Evolutionary conservation across 805 yeast genomes (phyloP).

Genomic region (Yarrowia sp.): DNA sequence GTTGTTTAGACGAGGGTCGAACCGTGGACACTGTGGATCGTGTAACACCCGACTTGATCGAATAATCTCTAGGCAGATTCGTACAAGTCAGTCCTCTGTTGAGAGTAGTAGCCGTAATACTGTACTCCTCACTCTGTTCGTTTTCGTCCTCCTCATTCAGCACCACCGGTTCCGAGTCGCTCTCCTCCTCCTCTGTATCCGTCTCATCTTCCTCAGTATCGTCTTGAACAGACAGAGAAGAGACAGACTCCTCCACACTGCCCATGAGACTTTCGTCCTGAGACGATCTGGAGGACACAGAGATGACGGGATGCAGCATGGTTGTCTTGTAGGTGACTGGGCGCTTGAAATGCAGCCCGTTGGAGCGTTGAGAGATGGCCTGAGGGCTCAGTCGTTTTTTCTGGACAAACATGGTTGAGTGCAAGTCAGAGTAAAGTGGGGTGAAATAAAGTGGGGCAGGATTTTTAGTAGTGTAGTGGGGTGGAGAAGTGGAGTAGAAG

Average conservation of each 20-base stretch:
- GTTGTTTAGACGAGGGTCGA: neutral
- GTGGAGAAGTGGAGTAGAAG: neutral
- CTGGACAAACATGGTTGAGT: neutral
- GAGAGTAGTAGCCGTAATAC: neutral
- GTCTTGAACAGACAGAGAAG: neutral
- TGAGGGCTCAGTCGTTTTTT: constrained; percentile 10
- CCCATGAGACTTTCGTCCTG: constrained; percentile 14
- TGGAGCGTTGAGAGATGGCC: constrained; percentile 27
- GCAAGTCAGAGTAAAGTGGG: neutral
- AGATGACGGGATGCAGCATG: constrained; percentile 4
- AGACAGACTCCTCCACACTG: neutral
- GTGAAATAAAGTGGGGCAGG: neutral
- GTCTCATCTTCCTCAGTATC: neutral
- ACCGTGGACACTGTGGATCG: constrained; percentile 1
- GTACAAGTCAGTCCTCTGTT: constrained; percentile 1
- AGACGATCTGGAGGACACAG: constrained; percentile 6
- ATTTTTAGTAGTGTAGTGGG: neutral
- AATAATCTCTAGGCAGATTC: neutral
- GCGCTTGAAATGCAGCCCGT: constrained; percentile 27
- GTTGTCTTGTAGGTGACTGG: constrained; percentile 8
- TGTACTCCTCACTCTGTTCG: neutral
- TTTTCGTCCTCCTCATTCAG: neutral
- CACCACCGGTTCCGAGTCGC: neutral
- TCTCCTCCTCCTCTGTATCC: neutral
- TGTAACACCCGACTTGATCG: neutral